These are phyloP conservation scores for Hypoxylon sp. DNA, from an alignment of 2,329 filamentous ascomycete genomes.

Conservation along the genomic window DNA sequence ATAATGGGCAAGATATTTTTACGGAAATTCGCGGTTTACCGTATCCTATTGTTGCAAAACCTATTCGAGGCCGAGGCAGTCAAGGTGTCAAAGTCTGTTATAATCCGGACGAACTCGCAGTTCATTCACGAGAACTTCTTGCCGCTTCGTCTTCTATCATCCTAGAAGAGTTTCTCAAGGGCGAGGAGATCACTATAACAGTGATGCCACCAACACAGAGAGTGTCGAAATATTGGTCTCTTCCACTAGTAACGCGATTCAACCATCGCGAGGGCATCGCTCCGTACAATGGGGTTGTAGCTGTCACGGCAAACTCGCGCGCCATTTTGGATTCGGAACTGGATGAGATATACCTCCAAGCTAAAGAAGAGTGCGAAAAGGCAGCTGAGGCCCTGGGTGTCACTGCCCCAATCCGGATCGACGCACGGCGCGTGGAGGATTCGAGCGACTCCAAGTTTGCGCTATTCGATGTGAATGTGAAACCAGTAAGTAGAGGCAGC, in stretches of 20 bases:
- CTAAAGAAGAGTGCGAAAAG: conserved; percentile 58
- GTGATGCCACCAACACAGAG: conserved; percentile 63
- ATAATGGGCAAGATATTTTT: not conserved
- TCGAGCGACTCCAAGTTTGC: conserved; percentile 57
- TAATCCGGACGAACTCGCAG: conserved; percentile 49
- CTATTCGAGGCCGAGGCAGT: conserved; percentile 64
- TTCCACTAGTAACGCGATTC: conserved; percentile 63
- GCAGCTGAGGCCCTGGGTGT: conserved; percentile 58
- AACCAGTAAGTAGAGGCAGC: conserved; percentile 59
- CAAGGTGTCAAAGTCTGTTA: conserved; percentile 65
- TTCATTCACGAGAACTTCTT: conserved; percentile 57
- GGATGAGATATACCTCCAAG: conserved; percentile 54
- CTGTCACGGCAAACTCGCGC: conserved; percentile 63
- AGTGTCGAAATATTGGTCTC: conserved; percentile 57
- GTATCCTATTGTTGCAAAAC: conserved; percentile 64
- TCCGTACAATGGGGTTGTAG: conserved; percentile 65
- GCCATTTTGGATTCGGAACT: conserved; percentile 55
- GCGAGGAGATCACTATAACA: conserved; percentile 66
- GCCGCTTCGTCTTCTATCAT: conserved; percentile 58
- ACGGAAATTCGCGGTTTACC: conserved; percentile 13
- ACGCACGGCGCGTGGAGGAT: conserved; percentile 59
- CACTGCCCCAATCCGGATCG: conserved; percentile 63
- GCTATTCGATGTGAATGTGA: conserved; percentile 68
- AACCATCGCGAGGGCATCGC: conserved; percentile 64
- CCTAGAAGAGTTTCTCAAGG: conserved; percentile 64